phyloP scores from a whole-genome alignment of 257 asterid species.

The Forsythia viridissima region DNA sequence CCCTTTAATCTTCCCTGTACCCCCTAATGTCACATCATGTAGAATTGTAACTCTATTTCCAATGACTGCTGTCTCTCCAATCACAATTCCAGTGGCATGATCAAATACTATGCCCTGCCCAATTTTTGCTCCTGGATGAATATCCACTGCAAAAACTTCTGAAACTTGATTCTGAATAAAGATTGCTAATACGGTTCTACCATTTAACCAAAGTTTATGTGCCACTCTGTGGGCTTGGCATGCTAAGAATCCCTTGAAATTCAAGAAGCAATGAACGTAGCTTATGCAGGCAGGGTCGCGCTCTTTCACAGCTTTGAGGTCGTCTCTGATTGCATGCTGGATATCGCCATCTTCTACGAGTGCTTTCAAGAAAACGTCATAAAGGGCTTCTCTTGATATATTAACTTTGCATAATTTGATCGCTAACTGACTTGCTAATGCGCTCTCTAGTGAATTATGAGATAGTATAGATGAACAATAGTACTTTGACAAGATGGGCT shows the following conservation, averaged over 20 bases:
- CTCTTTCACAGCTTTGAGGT: conserved; percentile 37
- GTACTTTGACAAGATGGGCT: conserved; percentile 35
- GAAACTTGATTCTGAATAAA: conserved; percentile 49
- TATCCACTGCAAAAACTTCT: conserved; percentile 54
- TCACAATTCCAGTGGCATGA: conserved; percentile 80
- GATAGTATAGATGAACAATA: conserved; percentile 30
- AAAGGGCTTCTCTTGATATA: conserved; percentile 36
- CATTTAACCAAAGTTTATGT: conserved; percentile 36
- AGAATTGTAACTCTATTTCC: conserved; percentile 73
- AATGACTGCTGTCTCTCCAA: conserved; percentile 84
- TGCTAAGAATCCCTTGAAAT: conserved; percentile 52
- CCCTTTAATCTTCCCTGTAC: conserved; percentile 74
- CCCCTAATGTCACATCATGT: conserved; percentile 85
- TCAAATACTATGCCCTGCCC: conserved; percentile 51
- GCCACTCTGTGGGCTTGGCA: conserved; percentile 52
- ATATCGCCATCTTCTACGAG: conserved; percentile 24
- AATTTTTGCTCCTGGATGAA: conserved; percentile 52
- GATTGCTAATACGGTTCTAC: conserved; percentile 38
- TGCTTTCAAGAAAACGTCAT: conserved; percentile 27
- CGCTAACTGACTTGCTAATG: conserved; percentile 37
- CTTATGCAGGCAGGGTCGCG: conserved; percentile 56
- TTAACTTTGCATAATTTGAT: conserved; percentile 23
- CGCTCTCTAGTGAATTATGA: conserved; percentile 36
- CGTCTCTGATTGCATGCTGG: conserved; percentile 29
- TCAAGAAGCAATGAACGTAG: conserved; percentile 45